These are phyloP conservation scores for Daldinia caldariorum DNA, from an alignment of 495 filamentous ascomycete genomes.

Conservation along the genomic window DNA sequence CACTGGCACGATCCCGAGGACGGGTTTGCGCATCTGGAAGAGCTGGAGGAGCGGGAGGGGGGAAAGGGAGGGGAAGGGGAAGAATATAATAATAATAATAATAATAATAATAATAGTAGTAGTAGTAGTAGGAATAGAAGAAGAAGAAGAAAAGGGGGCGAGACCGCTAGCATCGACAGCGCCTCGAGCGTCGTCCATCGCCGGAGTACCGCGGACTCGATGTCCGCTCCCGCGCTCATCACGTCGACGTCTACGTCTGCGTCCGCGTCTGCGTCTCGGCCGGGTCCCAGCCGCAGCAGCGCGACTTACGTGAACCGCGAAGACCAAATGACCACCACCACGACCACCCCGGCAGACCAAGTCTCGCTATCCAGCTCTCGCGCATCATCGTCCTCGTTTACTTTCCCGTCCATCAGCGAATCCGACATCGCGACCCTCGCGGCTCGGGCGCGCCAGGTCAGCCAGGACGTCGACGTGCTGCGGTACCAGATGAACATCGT, in stretches of 20 bases:
- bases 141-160: constrained; percentile 6
- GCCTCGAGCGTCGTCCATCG: constrained; percentile 45
- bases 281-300: constrained; percentile 17
- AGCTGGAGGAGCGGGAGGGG: constrained; percentile 11
- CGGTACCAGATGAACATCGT: constrained; percentile 87
- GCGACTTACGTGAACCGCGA: constrained; percentile 4
- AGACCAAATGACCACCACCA: not conserved
- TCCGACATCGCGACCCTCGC: constrained; percentile 53
- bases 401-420: constrained; percentile 32
- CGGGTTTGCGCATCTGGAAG: constrained; percentile 75
- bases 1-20: constrained; percentile 82
- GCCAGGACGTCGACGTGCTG: constrained; percentile 67
- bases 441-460: constrained; percentile 43
- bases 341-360: not conserved
- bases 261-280: not conserved
- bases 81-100: too few species aligned
- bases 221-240: constrained; percentile 2
- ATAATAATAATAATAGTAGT: too few species aligned
- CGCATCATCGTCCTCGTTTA: not conserved
- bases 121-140: too few species aligned
- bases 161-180: constrained; percentile 48
- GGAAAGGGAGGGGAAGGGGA: too few species aligned
- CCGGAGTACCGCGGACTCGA: constrained; percentile 31
- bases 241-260: constrained; percentile 2
- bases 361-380: constrained; percentile 1